Evolutionary conservation across 2,329 filamentous ascomycete species (phyloP).

Genomic region (Oidium heveae): DNA sequence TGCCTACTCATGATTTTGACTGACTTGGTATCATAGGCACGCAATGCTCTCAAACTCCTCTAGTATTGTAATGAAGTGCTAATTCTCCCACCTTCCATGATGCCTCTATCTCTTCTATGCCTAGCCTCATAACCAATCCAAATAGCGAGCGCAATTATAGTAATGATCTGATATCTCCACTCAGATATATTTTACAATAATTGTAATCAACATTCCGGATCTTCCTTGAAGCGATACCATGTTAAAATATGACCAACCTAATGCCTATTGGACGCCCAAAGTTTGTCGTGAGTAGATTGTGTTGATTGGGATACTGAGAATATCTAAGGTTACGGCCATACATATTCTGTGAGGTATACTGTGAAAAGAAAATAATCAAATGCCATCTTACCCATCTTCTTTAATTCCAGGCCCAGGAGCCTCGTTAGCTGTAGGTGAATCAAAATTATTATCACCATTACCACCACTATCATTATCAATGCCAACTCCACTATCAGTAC

Average conservation of each 20-base stretch:
- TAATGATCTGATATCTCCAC: not conserved
- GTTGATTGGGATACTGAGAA: not conserved
- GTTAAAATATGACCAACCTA: too few species aligned
- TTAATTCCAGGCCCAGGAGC: conserved; percentile 45
- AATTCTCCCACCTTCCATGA: not conserved
- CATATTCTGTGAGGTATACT: not conserved
- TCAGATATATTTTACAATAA: too few species aligned
- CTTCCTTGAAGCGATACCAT: too few species aligned
- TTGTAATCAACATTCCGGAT: too few species aligned
- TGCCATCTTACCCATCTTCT: conserved; percentile 64
- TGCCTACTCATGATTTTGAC: not conserved
- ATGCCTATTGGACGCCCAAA: not conserved
- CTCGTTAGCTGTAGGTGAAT: conserved; percentile 12
- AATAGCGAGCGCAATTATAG: not conserved
- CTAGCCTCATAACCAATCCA: not conserved
- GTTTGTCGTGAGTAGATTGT: not conserved
- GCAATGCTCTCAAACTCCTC: not conserved
- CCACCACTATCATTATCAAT: conserved; percentile 3
- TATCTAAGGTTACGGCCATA: not conserved
- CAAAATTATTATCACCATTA: conserved; percentile 16
- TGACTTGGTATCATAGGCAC: not conserved
- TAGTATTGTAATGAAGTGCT: not conserved
- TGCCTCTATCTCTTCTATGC: not conserved
- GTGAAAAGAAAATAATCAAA: conserved; percentile 6
- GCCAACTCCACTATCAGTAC: conserved; percentile 13